These are phyloP conservation scores for Auricularia sp. DNA, from an alignment of 768 basidiomycete genomes.

Conservation along the genomic window DNA sequence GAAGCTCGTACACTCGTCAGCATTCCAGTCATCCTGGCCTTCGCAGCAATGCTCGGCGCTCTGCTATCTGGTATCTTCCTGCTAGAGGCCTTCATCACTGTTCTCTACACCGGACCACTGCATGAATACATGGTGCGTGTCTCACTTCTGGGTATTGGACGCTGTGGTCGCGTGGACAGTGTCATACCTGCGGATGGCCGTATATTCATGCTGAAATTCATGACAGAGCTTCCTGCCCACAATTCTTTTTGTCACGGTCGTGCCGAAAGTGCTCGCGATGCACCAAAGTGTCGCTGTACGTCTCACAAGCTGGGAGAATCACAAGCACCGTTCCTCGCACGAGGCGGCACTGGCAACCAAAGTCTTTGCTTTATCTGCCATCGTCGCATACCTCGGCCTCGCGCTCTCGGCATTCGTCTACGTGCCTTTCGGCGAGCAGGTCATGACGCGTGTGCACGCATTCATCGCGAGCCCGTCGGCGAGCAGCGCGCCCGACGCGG, in stretches of 20 bases:
- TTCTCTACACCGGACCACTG: constrained; percentile 83
- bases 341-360: constrained; percentile 78
- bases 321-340: constrained; percentile 67
- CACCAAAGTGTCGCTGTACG: constrained; percentile 60
- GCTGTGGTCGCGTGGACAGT: too few relatives aligned
- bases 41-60: constrained; percentile 56
- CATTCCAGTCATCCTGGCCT: constrained; percentile 63
- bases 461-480: constrained; percentile 19
- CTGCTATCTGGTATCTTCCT: constrained; percentile 77
- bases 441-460: constrained; percentile 50
- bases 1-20: constrained; percentile 59
- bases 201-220: not conserved
- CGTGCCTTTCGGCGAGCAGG: constrained; percentile 81
- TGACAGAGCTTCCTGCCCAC: constrained; percentile 71
- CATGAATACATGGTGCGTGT: constrained; percentile 63
- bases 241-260: constrained; percentile 65
- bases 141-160: not conserved
- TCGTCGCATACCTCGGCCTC: constrained; percentile 89
- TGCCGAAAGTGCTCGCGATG: constrained; percentile 67
- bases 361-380: constrained; percentile 77
- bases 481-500: constrained; percentile 21
- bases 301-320: constrained; percentile 88
- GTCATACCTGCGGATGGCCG: too few relatives aligned
- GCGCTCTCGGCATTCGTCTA: constrained; percentile 92
- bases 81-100: constrained; percentile 82